Evolutionary conservation across 2,329 filamentous ascomycete genomes (phyloP).

Genomic region (Fusarium palustre): DNA sequence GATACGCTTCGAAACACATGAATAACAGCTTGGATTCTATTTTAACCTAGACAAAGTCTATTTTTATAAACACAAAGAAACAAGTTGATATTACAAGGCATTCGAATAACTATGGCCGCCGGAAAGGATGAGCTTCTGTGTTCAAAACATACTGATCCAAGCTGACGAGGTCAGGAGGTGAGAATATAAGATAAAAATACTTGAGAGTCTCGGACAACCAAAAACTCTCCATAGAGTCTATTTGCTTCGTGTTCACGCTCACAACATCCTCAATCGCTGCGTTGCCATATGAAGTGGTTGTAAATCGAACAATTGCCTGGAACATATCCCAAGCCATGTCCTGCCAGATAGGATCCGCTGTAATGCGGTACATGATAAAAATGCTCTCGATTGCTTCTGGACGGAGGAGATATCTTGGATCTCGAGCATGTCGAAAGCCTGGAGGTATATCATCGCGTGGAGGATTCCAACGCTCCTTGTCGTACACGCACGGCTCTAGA

Average conservation of each 20-base stretch:
- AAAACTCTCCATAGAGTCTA: slow-evolving; percentile 77
- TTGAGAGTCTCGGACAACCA: slow-evolving; percentile 81
- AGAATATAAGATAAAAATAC: slow-evolving; percentile 80
- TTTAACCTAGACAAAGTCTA: not conserved
- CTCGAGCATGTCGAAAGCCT: slow-evolving; percentile 71
- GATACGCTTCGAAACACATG: too few species aligned
- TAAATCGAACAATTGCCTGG: slow-evolving; percentile 58
- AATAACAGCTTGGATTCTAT: too few species aligned
- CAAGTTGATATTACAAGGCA: not conserved
- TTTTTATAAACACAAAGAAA: not conserved
- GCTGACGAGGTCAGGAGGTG: slow-evolving; percentile 70
- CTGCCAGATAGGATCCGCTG: slow-evolving; percentile 60
- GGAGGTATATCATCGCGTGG: slow-evolving; percentile 52
- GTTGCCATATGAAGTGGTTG: slow-evolving; percentile 61
- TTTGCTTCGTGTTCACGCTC: slow-evolving; percentile 50
- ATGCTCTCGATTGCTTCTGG: slow-evolving; percentile 64
- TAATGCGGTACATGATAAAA: slow-evolving; percentile 63
- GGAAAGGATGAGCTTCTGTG: slow-evolving; percentile 63
- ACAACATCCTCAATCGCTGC: slow-evolving; percentile 61
- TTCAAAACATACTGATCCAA: slow-evolving; percentile 76
- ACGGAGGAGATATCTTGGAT: slow-evolving; percentile 62
- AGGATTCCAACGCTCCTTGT: slow-evolving; percentile 48
- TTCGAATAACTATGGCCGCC: slow-evolving; percentile 26
- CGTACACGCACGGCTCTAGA: slow-evolving; percentile 49
- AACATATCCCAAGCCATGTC: slow-evolving; percentile 67